phyloP scores from a whole-genome alignment of 306 rosid genomes.

The Crataegus laevigata region DNA sequence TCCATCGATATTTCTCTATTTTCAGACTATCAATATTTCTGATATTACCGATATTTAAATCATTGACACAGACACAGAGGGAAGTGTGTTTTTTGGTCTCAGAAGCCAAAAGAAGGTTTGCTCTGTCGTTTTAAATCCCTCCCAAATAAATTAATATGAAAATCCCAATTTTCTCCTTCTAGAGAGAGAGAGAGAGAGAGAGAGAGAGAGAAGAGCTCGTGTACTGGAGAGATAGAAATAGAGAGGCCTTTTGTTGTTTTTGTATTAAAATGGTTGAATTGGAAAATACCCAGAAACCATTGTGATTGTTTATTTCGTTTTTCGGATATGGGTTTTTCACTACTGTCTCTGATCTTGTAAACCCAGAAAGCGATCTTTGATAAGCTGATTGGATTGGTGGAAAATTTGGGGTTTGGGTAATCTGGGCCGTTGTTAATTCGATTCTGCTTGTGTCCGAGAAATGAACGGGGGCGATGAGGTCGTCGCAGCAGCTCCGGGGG shows the following conservation, averaged over 20 bases:
- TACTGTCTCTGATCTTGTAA: slow-evolving; percentile 44
- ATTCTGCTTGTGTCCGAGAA: slow-evolving; percentile 11
- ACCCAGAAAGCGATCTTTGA: slow-evolving; percentile 60
- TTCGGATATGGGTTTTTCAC: slow-evolving; percentile 36
- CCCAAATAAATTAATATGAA: background rate
- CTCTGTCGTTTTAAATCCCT: slow-evolving; percentile 42
- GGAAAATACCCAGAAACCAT: slow-evolving; percentile 43
- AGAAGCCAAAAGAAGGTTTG: slow-evolving; percentile 38
- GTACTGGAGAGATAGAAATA: slow-evolving; percentile 20
- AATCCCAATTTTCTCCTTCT: slow-evolving; percentile 54
- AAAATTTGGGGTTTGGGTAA: slow-evolving; percentile 13
- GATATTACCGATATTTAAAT: too few species aligned
- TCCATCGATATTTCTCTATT: too few species aligned
- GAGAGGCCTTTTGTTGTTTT: slow-evolving; percentile 12
- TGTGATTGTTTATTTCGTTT: slow-evolving; percentile 20
- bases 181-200: slow-evolving; percentile 54
- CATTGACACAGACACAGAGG: too few species aligned
- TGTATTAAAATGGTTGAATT: slow-evolving; percentile 60
- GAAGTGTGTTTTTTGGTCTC: too few species aligned
- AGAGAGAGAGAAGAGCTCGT: slow-evolving; percentile 35
- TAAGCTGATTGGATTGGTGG: slow-evolving; percentile 49
- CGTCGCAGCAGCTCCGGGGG: slow-evolving; percentile 68
- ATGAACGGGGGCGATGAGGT: slow-evolving; percentile 95
- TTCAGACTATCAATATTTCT: too few species aligned
- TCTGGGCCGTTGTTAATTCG: slow-evolving; percentile 38